A percentile compares a stretch with the other conserved stretches of the same genome.
Evolutionary conservation across 352 stramenopile genomes (phyloP).

Genomic region (Thraustochytrium striatum): DNA sequence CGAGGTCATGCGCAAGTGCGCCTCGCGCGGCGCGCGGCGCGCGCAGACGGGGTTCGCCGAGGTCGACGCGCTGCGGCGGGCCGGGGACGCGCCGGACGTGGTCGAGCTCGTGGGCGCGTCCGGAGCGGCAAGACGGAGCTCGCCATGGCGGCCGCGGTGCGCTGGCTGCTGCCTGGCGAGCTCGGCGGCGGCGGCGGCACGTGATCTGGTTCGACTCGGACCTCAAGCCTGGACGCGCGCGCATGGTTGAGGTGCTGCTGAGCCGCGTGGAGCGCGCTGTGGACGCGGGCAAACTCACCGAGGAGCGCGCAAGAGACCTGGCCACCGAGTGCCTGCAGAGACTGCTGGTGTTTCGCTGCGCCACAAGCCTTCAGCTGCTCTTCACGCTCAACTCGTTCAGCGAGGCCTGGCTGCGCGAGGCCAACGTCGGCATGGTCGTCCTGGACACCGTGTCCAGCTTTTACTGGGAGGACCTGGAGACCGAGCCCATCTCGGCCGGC

Average conservation of each 20-base stretch:
- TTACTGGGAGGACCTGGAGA: slow-evolving; percentile 41
- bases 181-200: slow-evolving; percentile 5
- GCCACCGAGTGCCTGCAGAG: background rate
- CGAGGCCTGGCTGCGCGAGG: background rate
- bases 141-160: background rate
- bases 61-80: background rate
- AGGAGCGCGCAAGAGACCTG: slow-evolving; percentile 1
- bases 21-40: background rate
- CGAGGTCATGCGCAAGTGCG: background rate
- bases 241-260: background rate
- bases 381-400: slow-evolving; percentile 13
- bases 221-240: background rate
- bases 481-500: slow-evolving; percentile 13
- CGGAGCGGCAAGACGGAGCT: slow-evolving; percentile 27
- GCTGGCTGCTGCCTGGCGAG: background rate
- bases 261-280: background rate
- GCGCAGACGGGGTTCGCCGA: background rate
- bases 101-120: background rate
- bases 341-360: slow-evolving; percentile 2
- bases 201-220: slow-evolving; percentile 24
- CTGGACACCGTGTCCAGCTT: background rate
- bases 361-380: slow-evolving; percentile 12
- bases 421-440: slow-evolving; percentile 12
- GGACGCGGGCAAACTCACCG: background rate
- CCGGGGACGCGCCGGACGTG: background rate